These are phyloP conservation scores for Peterozyma xylosa DNA, from an alignment of 805 yeast species.

Conservation along the genomic window DNA sequence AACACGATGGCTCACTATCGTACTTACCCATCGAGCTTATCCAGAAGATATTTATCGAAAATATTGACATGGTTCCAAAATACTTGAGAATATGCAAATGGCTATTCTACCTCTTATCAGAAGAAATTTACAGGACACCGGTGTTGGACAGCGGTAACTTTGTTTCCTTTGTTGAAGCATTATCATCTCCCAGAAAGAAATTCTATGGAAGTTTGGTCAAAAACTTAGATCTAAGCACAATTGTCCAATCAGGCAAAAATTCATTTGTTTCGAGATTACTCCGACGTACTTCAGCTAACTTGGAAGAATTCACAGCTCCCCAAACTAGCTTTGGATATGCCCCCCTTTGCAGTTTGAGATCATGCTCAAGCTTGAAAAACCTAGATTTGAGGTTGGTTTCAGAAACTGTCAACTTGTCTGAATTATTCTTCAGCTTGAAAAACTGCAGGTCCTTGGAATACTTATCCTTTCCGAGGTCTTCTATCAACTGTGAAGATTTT, in stretches of 20 bases:
- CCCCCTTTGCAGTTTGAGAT: constrained; percentile 73
- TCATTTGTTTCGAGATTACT: constrained; percentile 80
- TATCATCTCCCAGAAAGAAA: constrained; percentile 41
- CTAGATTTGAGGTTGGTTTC: constrained; percentile 82
- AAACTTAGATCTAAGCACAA: constrained; percentile 64
- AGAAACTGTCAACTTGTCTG: constrained; percentile 79
- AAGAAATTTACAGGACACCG: constrained; percentile 61
- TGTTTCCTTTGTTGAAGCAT: constrained; percentile 60
- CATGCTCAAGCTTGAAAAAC: constrained; percentile 55
- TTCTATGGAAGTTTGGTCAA: constrained; percentile 52
- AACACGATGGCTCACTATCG: constrained; percentile 10
- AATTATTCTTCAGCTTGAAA: constrained; percentile 68
- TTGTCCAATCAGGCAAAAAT: constrained; percentile 87
- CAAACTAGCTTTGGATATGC: constrained; percentile 92
- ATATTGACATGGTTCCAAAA: constrained; percentile 27
- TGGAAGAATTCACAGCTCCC: constrained; percentile 77
- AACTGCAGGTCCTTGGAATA: constrained; percentile 58
- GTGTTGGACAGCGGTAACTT: constrained; percentile 60
- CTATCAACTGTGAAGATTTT: constrained; percentile 60
- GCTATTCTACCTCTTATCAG: constrained; percentile 56
- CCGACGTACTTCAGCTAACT: constrained; percentile 61
- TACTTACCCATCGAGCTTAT: constrained; percentile 28
- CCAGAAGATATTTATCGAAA: constrained; percentile 37
- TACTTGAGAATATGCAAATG: constrained; percentile 53
- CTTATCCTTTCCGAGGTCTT: constrained; percentile 82